Evolutionary conservation across 345 rosid species (phyloP), one percentile per base, ranked within the genome.

Genomic region (Combretum micranthum): DNA sequence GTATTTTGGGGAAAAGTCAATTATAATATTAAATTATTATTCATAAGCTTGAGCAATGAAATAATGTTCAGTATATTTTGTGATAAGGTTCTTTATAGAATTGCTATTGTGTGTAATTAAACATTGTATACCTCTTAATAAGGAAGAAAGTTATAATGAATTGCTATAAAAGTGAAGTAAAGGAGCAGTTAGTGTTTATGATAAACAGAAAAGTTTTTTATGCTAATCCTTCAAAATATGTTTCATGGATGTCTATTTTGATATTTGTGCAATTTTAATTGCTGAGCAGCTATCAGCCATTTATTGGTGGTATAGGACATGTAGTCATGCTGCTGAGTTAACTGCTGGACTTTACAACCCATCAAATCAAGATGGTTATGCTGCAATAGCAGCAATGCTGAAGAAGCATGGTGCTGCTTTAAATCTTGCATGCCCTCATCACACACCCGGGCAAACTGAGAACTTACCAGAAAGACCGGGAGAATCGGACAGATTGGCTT

Each of bases 241-340:
- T 32, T 32, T 32, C 39, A 4, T 7, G 9, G 9, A 32, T 32
- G 39, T 32, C 47, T 45, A 42, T 57, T 57, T 44, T 57, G 43
- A 57, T 45, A 20, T 2, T 9, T 50, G 19, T 3, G 44, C 61
- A 44, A 44, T 69, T 85, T 71, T 69, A 73, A 70, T 75, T 76
- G 68, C 71, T 56, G 73, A 80, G 77, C 92, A 90, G 99, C 80
- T 93, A 47, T 82, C 96, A 83, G 95, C 86, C 67, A 77, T 80
- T 62, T 82, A 93, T 71, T 93, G 97, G 97, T 89, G 97, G 95
- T 89, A 87, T 77, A 93, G 86, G 82, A 85, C 97, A 56, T 75
- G 84, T 53, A 85, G 96, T 78, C 99, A 93, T 74, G 96, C 99
- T 43, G 90, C 99, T 57, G 97, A 93, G 63, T 62, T 90, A 78